Conservation (phyloP, 257 asterid species). For the Forsythia suspensa region DNA sequence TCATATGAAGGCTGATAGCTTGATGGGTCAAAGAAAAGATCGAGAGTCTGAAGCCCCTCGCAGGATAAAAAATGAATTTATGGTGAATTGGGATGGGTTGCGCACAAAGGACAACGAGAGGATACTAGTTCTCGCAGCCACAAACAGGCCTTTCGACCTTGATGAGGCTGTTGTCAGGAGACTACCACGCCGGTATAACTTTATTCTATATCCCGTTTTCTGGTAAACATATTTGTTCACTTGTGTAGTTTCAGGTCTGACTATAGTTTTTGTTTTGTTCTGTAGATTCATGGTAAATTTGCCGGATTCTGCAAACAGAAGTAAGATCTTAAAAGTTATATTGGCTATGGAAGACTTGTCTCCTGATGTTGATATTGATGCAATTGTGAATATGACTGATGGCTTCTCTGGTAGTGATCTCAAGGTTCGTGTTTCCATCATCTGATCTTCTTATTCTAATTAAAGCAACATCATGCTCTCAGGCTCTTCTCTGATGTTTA, state of each 20-base stretch:
- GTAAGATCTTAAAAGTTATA: constrained; percentile 31
- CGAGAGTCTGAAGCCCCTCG: constrained; percentile 28
- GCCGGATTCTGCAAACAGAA: constrained; percentile 32
- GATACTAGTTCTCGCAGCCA: constrained; percentile 38
- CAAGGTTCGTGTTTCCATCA: constrained; percentile 22
- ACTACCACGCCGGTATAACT: constrained; percentile 29
- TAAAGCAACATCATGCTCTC: background rate
- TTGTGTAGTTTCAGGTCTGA: background rate
- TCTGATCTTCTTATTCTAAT: background rate
- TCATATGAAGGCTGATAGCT: constrained; percentile 32
- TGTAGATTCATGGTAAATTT: constrained; percentile 36
- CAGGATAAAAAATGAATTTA: constrained; percentile 32
- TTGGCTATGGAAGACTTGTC: constrained; percentile 32
- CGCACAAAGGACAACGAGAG: constrained; percentile 31
- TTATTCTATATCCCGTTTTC: background rate
- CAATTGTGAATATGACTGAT: constrained; percentile 35
- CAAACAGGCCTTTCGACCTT: constrained; percentile 44
- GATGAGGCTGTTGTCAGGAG: constrained; percentile 37
- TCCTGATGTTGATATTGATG: constrained; percentile 29
- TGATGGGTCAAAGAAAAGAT: constrained; percentile 28
- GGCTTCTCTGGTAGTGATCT: constrained; percentile 41
- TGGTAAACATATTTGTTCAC: background rate
- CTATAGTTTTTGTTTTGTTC: background rate
- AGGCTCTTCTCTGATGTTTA: background rate
- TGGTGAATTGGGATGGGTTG: constrained; percentile 42